Conservation (phyloP, 2,329 filamentous ascomycete species). For the Pseudocercospora cruenta region DNA sequence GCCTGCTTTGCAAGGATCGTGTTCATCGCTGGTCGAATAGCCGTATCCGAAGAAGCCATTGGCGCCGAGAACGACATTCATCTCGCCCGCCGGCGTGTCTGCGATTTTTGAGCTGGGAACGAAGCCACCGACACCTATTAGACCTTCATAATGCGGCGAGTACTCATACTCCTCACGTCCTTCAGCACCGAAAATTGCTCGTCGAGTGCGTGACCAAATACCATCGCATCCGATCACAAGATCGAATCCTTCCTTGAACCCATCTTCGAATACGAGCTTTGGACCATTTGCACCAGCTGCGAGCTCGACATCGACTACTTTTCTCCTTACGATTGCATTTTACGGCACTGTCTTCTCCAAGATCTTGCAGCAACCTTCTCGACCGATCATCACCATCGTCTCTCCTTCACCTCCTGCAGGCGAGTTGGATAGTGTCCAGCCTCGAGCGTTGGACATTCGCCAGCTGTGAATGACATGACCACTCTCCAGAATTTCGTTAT, state of each 20-base stretch:
- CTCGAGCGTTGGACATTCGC: too few relatives aligned
- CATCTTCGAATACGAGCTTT: slow-evolving; percentile 12
- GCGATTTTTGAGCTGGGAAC: slow-evolving; percentile 45
- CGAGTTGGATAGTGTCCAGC: too few relatives aligned
- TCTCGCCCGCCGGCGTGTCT: slow-evolving; percentile 42
- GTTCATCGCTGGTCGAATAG: slow-evolving; percentile 38
- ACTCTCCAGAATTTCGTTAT: slow-evolving; percentile 6
- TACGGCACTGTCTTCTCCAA: too few relatives aligned
- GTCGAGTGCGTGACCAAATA: slow-evolving; percentile 27
- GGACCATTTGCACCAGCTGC: too few relatives aligned
- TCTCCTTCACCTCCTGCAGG: too few relatives aligned
- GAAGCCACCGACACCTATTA: slow-evolving; percentile 6
- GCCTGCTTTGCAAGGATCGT: slow-evolving; percentile 12
- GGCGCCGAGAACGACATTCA: slow-evolving; percentile 47
- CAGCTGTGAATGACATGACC: neutral
- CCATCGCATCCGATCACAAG: slow-evolving; percentile 28
- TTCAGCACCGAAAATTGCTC: slow-evolving; percentile 42
- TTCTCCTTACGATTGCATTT: too few relatives aligned
- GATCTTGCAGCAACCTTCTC: too few relatives aligned
- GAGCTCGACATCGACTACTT: too few relatives aligned
- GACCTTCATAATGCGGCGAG: slow-evolving; percentile 19
- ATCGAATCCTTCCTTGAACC: slow-evolving; percentile 14
- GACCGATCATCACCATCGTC: too few relatives aligned
- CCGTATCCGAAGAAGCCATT: slow-evolving; percentile 58
- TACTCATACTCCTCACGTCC: slow-evolving; percentile 37